phyloP scores from a whole-genome alignment of 2,329 filamentous ascomycete species.

The Xylariaceae sp. region DNA sequence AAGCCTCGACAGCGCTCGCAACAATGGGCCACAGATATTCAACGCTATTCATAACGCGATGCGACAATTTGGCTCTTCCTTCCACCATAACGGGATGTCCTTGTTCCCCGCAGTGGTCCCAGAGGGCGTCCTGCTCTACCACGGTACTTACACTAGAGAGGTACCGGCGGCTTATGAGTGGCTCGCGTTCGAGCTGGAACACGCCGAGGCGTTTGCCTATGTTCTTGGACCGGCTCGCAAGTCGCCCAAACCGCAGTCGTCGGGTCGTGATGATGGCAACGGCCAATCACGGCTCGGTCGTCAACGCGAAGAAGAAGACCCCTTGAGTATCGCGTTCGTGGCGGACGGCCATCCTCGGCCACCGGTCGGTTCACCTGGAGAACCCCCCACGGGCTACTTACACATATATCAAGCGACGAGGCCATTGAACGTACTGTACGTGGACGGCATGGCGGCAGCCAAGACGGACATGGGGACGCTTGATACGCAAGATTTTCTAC shows the following conservation, averaged over 20 bases:
- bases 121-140: conserved; percentile 66
- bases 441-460: conserved; percentile 71
- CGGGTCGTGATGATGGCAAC: no score
- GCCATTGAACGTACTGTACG: conserved; percentile 63
- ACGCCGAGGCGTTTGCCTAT: conserved; percentile 66
- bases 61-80: conserved; percentile 72
- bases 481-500: conserved; percentile 66
- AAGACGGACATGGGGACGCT: conserved; percentile 68
- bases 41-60: conserved; percentile 73
- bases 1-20: conserved; percentile 41
- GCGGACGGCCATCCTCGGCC: neutral
- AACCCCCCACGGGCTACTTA: conserved; percentile 56
- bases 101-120: conserved; percentile 69
- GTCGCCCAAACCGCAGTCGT: neutral
- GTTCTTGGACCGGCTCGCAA: conserved; percentile 14
- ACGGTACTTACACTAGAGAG: conserved; percentile 55
- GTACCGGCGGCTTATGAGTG: conserved; percentile 63
- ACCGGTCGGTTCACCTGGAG: conserved; percentile 6
- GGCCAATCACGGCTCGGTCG: neutral
- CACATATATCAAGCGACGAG: conserved; percentile 66
- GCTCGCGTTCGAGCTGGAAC: conserved; percentile 78
- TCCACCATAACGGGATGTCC: conserved; percentile 77
- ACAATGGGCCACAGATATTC: conserved; percentile 68
- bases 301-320: neutral
- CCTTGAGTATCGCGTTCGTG: neutral